Base-by-base conservation (phyloP, 2,329 filamentous ascomycete genomes). In the Claviceps fusiformis region DNA sequence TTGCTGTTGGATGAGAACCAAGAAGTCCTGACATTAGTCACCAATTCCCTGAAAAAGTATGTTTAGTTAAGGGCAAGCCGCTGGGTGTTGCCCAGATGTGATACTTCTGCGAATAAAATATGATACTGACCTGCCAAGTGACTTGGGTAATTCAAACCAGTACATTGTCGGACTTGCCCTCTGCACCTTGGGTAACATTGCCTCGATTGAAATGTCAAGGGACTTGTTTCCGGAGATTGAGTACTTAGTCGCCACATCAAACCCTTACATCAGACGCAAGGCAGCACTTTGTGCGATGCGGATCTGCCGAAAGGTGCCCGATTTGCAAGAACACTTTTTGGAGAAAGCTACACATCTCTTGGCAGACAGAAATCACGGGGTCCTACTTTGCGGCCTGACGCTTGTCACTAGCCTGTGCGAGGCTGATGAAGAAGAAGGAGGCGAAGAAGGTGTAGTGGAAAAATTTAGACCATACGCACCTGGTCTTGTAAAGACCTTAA, bases 201-300 rank as follows among this genome's bases (percentile, higher is more conserved):
- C 95, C 57, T 96, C 92, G 0, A 79, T 97, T 65, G 93, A 98
- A 70, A 98, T 98, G 93, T 95, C 93, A 19, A 81, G 93, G 76
- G 93, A 98, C 72, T 76, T 98, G 24, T 98, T 98, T 70, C 82
- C 90, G 62, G 92, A 98, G 77, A 88, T 98, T 68, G 95, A 98
- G 71, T 88, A 81, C 58, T 83, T 97, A 51, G 76, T 98, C 60
- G 87, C 90, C 46, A 96, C 91, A 51, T 86, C 90, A 54, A 98
- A 98, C 69, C 93, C 93, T n/a, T 98, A 98, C 68, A 96, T 98
- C 67, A 82, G 93, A 63, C 83, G 93, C 63, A 98, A 98, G 75
- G 93, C 93, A 19, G 93, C 93, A 4, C 79, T 98, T n/a, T 98
- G 93, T 72, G 93, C 93, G 52, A 98, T 98, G 93, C 83, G 91